A percentile compares a stretch with the other conserved stretches of the same genome.
Evolutionary conservation across 208 protist species (phyloP).

Genomic region (Wallacemonas sp.): DNA sequence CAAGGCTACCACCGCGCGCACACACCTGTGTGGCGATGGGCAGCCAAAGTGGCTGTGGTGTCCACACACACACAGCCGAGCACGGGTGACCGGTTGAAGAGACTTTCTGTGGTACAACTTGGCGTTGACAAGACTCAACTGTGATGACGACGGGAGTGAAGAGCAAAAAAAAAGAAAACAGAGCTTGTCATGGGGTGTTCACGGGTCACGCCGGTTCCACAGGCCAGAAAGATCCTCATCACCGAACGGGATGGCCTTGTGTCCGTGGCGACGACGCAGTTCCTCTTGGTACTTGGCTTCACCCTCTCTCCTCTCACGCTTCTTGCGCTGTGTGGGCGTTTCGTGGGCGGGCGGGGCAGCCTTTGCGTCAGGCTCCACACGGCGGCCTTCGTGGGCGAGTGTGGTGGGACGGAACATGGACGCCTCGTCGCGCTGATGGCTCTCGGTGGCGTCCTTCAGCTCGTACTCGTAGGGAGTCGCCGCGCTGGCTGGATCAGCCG

Average conservation of each 20-base stretch:
- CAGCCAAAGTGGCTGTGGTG: too few relatives aligned
- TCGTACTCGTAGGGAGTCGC: slow-evolving; percentile 4
- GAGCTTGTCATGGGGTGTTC: too few relatives aligned
- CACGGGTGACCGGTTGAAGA: too few relatives aligned
- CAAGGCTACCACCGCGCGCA: too few relatives aligned
- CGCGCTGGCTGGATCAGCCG: not conserved
- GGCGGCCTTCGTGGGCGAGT: not conserved
- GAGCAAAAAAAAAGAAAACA: slow-evolving; percentile 7
- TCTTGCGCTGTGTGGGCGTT: slow-evolving; percentile 35
- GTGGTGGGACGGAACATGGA: not conserved
- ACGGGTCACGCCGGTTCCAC: slow-evolving; percentile 61
- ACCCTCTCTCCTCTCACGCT: slow-evolving; percentile 52
- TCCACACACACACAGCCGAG: too few relatives aligned
- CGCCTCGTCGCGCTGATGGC: slow-evolving; percentile 8
- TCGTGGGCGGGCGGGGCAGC: slow-evolving; percentile 22
- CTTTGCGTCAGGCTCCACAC: not conserved
- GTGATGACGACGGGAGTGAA: too few relatives aligned
- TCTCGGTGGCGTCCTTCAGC: slow-evolving; percentile 7
- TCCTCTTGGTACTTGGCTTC: slow-evolving; percentile 74
- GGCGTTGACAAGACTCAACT: too few relatives aligned
- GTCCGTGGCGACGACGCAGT: slow-evolving; percentile 68
- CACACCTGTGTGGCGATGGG: too few relatives aligned
- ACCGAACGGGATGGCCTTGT: slow-evolving; percentile 70
- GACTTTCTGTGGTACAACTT: too few relatives aligned
- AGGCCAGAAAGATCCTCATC: slow-evolving; percentile 69